Evolutionary conservation across 2,329 filamentous ascomycete species (phyloP), one percentile per base, ranked within the genome.

Genomic region (Arthrobotrys entomopaga): DNA sequence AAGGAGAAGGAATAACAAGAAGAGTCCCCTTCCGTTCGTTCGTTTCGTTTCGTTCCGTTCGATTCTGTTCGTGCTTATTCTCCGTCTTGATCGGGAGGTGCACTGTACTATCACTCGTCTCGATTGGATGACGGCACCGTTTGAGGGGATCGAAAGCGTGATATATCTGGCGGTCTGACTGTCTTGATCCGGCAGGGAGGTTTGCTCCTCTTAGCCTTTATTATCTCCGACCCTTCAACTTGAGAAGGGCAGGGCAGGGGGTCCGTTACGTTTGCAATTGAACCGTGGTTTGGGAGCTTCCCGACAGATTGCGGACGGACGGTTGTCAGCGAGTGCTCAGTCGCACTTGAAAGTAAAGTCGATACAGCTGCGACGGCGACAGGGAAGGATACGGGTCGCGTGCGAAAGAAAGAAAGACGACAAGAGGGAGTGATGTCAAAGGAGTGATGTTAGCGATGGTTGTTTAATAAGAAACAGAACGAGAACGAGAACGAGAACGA

Each of bases 121-220:
- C 34, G 26, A 50, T 61, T 60, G 58, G 58, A 61, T 22, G 24
- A 61, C 42, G 24, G 58, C 29, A 49, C 40, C 29, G 49, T 66
- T 59, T 52, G 48, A n/a, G 52, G 42, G 29, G 22, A 54, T 69
- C 65, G 48, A 66, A 53, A 26, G 29, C 53, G 52, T 43, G 46
- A 38, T 38, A 49, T 48, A 54, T 46, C 26, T 34, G 63, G 49
- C 58, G 59, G 20, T 15, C 42, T 46, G 13, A 5, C 48, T 16
- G 52, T 54, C 64, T 57, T 50, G 54, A 67, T 67, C 64, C 48
- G 64, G 64, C 42, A 46, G 54, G 57, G 64, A 20, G 24, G 52
- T 53, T 7, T 38, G 52, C 13, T 40, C 6, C 10, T 34, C 26
- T n/a, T n/a, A n/a, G n/a, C n/a, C n/a, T 7, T 7, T 29, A 3